phyloP scores from a whole-genome alignment of 2,329 filamentous ascomycete genomes.

The Ambrosiella xylebori region DNA sequence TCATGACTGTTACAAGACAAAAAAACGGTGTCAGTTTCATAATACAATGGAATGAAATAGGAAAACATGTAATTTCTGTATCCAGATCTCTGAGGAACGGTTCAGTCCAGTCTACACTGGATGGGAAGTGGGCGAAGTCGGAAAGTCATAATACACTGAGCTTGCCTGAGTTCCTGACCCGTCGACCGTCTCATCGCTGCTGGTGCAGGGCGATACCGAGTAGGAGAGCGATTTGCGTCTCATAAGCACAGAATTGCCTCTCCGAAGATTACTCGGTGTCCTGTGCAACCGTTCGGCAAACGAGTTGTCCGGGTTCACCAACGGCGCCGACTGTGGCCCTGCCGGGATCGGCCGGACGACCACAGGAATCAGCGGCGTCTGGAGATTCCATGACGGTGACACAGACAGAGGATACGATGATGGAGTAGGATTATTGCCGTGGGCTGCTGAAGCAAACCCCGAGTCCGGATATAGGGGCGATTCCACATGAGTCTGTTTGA shows the following conservation, averaged over 20 bases:
- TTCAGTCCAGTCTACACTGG: not conserved
- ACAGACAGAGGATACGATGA: not conserved
- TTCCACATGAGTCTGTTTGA: not conserved
- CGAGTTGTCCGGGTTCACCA: slow-evolving; percentile 6
- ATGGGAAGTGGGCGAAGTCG: slow-evolving; percentile 2
- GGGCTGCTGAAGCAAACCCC: slow-evolving; percentile 2
- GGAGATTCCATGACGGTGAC: not conserved
- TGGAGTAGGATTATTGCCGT: not conserved
- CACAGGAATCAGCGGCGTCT: slow-evolving; percentile 2
- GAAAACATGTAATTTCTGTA: not conserved
- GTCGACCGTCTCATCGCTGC: slow-evolving; percentile 3
- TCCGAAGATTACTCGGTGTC: slow-evolving; percentile 8
- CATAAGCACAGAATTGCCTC: slow-evolving; percentile 8
- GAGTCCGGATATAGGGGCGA: not conserved
- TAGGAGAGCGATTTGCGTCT: slow-evolving; percentile 6
- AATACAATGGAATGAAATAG: not conserved
- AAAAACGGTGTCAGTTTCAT: not conserved
- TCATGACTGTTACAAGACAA: slow-evolving; percentile 11
- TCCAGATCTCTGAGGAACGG: too few species aligned
- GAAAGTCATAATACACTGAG: slow-evolving; percentile 4
- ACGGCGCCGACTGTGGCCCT: slow-evolving; percentile 2
- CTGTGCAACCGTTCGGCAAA: slow-evolving; percentile 8
- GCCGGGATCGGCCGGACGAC: slow-evolving; percentile 6
- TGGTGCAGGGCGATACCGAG: slow-evolving; percentile 7
- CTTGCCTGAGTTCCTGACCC: not conserved